phyloP scores from a whole-genome alignment of 2,329 filamentous ascomycete species.

The Cordyceps cateniannulata region DNA sequence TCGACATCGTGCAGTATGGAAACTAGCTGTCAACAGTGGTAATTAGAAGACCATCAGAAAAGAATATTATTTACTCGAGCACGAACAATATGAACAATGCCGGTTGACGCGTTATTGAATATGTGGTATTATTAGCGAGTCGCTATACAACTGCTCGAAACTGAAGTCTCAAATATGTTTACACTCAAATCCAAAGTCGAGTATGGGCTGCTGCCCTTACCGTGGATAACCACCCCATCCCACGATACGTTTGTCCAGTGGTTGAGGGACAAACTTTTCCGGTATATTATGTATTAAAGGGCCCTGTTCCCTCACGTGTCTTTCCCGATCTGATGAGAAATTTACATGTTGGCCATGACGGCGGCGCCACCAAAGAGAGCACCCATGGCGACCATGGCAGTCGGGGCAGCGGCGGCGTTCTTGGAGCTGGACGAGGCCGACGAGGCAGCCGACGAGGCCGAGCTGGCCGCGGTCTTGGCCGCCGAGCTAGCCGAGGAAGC shows the following conservation, averaged over 20 bases:
- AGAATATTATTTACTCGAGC: no score
- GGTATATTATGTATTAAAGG: conserved; percentile 8
- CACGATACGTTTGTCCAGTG: not conserved
- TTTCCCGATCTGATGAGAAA: not conserved
- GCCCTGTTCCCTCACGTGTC: not conserved
- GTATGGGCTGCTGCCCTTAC: no score
- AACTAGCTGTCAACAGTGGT: no score
- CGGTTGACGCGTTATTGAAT: no score
- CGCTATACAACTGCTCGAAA: not conserved
- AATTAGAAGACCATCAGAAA: no score
- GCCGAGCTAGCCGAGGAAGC: conserved; percentile 15
- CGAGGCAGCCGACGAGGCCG: conserved; percentile 9
- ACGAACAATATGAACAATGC: no score
- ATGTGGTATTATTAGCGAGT: not conserved
- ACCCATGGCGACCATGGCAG: conserved; percentile 38
- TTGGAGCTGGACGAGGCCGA: not conserved
- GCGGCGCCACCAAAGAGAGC: conserved; percentile 42
- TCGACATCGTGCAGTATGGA: no score
- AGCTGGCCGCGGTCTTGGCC: conserved; percentile 15
- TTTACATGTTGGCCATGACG: conserved; percentile 38
- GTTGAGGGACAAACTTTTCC: not conserved
- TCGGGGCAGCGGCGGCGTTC: conserved; percentile 29
- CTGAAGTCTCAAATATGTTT: not conserved
- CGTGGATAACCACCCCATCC: not conserved
- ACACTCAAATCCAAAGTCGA: not conserved